Conservation (phyloP, 768 basidiomycete genomes). For the Rhodotorula diobovata region DNA sequence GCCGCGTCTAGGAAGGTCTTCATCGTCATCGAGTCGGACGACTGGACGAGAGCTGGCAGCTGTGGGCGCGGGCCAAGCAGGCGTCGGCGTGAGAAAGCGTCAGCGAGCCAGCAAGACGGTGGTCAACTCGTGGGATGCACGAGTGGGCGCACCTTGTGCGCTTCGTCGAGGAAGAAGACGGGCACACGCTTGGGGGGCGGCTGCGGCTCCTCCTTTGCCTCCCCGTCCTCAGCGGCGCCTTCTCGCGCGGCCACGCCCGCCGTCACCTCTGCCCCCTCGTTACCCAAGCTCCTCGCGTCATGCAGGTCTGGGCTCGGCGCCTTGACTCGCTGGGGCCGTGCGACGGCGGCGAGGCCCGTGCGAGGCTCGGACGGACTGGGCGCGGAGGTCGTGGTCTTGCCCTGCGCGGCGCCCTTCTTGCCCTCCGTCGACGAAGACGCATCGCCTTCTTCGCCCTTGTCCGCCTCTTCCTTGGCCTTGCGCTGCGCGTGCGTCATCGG, state of each 20-base stretch:
- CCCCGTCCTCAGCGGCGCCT: slow-evolving; percentile 43
- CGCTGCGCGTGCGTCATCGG: slow-evolving; percentile 42
- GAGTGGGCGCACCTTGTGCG: slow-evolving; percentile 61
- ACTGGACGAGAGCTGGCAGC: slow-evolving; percentile 67
- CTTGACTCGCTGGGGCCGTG: neutral
- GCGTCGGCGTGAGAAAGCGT: slow-evolving; percentile 14
- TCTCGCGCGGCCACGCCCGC: slow-evolving; percentile 22
- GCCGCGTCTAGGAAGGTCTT: slow-evolving; percentile 78
- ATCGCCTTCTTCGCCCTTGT: neutral
- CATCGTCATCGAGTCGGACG: slow-evolving; percentile 72
- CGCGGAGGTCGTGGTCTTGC: no score
- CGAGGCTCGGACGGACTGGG: slow-evolving; percentile 19
- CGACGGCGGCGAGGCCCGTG: slow-evolving; percentile 3
- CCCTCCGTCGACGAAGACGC: neutral
- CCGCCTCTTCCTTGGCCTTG: neutral
- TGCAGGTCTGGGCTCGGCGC: neutral
- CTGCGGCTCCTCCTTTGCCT: slow-evolving; percentile 48
- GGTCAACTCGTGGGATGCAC: neutral
- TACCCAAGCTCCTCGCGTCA: slow-evolving; percentile 22
- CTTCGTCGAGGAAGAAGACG: slow-evolving; percentile 78
- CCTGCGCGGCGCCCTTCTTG: neutral
- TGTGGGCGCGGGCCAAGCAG: neutral
- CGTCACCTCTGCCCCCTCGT: neutral
- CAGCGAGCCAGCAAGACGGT: neutral
- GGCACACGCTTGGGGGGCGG: slow-evolving; percentile 63